Evolutionary conservation across 2,329 filamentous ascomycete genomes (phyloP).

Genomic region (Neurospora crassa): DNA sequence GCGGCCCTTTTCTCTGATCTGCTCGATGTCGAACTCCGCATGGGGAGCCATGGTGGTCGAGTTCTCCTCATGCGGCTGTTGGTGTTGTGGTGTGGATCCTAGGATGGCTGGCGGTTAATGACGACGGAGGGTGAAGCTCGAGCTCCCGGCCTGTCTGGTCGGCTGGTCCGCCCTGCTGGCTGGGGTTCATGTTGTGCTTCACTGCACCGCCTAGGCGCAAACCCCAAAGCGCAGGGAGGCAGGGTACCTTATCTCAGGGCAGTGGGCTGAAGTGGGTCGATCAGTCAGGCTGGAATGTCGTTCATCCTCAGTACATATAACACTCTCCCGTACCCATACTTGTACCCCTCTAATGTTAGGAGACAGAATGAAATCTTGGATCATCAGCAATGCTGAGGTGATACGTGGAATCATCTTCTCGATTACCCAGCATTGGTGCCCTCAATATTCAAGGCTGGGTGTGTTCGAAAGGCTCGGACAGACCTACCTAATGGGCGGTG

Average conservation of each 20-base stretch:
- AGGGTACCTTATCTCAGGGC: neutral
- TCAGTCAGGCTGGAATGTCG: neutral
- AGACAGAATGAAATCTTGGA: neutral
- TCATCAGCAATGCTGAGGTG: neutral
- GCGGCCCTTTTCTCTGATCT: conserved; percentile 71
- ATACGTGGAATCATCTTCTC: neutral
- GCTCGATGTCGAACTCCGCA: conserved; percentile 61
- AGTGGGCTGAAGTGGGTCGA: neutral
- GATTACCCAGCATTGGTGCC: neutral
- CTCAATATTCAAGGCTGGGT: neutral
- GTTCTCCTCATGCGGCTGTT: conserved; percentile 36
- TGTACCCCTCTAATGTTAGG: neutral
- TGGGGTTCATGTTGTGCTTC: neutral
- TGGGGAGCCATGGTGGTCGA: conserved; percentile 53
- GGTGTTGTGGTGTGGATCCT: conserved; percentile 2
- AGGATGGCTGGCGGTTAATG: neutral
- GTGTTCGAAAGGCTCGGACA: neutral
- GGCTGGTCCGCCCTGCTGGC: neutral
- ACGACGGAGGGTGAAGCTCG: neutral
- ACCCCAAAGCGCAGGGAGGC: neutral
- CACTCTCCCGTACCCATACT: neutral
- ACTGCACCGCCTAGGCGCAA: neutral
- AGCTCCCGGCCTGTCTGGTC: neutral
- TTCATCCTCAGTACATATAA: neutral
- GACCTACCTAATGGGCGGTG: neutral